These are phyloP conservation scores for Schwanniomyces pseudopolymorphus DNA, from an alignment of 805 yeast genomes.

Conservation along the genomic window DNA sequence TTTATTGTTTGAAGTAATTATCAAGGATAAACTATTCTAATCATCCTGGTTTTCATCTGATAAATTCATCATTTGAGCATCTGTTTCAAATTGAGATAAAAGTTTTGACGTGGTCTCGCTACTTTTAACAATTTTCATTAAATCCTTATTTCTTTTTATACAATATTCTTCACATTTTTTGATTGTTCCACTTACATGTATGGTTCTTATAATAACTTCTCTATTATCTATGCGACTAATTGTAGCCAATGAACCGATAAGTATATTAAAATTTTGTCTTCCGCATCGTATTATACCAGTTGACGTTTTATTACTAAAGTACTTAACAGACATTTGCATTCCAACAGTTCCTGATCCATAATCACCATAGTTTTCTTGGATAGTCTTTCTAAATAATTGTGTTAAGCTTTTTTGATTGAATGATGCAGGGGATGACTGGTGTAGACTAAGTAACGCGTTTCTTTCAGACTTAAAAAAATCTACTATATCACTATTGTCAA, in stretches of 20 bases:
- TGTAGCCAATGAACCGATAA: constrained; percentile 66
- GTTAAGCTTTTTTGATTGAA: constrained; percentile 52
- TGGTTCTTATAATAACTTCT: constrained; percentile 56
- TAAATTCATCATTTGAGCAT: constrained; percentile 4
- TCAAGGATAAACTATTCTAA: too few species aligned
- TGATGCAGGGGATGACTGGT: constrained; percentile 48
- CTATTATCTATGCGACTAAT: constrained; percentile 51
- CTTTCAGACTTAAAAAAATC: constrained; percentile 25
- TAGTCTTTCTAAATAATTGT: constrained; percentile 51
- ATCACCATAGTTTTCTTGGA: constrained; percentile 75
- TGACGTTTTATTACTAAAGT: constrained; percentile 77
- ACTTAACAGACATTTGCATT: constrained; percentile 63
- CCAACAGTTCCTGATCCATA: constrained; percentile 67
- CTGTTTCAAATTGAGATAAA: constrained; percentile 5
- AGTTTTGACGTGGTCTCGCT: constrained; percentile 3
- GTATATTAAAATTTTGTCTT: constrained; percentile 58
- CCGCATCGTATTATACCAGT: constrained; percentile 82
- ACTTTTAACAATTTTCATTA: constrained; percentile 23
- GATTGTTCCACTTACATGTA: constrained; percentile 83
- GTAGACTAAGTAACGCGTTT: constrained; percentile 46
- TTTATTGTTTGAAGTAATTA: too few species aligned
- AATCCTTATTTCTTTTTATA: constrained; percentile 44
- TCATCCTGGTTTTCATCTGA: constrained; percentile 4
- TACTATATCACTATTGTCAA: constrained; percentile 6
- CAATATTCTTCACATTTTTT: constrained; percentile 77